phyloP scores from a whole-genome alignment of 140 eudicot species.

The Bidens hawaiensis region DNA sequence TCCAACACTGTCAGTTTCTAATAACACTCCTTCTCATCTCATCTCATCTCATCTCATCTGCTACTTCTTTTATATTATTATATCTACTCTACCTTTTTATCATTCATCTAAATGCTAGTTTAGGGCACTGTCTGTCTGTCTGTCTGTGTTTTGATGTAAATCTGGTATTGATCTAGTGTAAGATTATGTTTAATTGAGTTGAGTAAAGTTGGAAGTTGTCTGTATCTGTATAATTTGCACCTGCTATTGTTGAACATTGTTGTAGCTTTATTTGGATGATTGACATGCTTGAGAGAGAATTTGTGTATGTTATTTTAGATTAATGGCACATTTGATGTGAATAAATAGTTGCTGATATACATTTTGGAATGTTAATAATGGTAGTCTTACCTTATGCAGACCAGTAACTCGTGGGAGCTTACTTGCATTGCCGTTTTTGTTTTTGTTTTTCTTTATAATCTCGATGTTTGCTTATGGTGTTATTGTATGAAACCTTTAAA shows the following conservation, averaged over 20 bases:
- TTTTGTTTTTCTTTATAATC: not conserved
- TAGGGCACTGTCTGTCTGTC: not conserved
- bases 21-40: too few relatives aligned
- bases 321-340: not conserved
- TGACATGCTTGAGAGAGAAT: not conserved
- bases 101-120: not conserved
- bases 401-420: not conserved
- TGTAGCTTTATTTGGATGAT: constrained; percentile 1
- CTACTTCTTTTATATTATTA: not conserved
- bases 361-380: not conserved
- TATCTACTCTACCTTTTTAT: not conserved
- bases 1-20: constrained; percentile 68
- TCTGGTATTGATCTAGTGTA: not conserved
- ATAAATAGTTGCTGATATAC: not conserved
- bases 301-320: not conserved
- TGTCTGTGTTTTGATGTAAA: constrained; percentile 1
- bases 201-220: not conserved
- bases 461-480: constrained; percentile 1
- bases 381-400: not conserved
- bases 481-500: not conserved
- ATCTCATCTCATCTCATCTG: not conserved
- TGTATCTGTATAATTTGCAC: not conserved
- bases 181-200: not conserved
- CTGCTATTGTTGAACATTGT: not conserved
- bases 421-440: not conserved